phyloP scores from a whole-genome alignment of 2,329 filamentous ascomycete genomes.

The Herpotrichia juniperi region DNA sequence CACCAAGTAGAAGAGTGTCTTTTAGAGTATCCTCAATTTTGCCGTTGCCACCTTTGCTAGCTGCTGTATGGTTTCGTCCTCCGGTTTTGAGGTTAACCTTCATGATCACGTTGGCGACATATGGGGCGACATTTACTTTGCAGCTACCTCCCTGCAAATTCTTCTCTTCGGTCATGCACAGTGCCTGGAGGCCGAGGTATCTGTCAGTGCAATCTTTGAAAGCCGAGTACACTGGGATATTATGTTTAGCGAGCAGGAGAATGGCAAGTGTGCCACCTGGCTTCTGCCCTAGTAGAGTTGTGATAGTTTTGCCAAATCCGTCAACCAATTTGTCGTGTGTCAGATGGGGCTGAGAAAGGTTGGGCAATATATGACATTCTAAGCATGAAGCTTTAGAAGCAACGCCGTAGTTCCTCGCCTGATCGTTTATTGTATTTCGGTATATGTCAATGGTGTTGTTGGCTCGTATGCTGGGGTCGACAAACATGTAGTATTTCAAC shows the following conservation, averaged over 20 bases:
- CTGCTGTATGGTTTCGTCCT: constrained; percentile 26
- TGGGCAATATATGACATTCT: background rate
- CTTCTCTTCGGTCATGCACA: constrained; percentile 12
- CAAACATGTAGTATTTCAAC: background rate
- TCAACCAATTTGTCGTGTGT: background rate
- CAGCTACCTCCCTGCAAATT: background rate
- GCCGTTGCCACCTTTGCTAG: background rate
- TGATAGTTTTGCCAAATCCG: background rate
- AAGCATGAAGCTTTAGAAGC: background rate
- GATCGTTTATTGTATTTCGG: background rate
- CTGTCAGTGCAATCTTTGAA: constrained; percentile 25
- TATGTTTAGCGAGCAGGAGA: background rate
- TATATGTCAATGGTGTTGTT: background rate
- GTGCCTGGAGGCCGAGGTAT: constrained; percentile 17
- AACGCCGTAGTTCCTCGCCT: background rate
- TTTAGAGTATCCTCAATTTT: background rate
- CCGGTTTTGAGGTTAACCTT: constrained; percentile 37
- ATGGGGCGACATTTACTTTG: constrained; percentile 5
- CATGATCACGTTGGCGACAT: constrained; percentile 39
- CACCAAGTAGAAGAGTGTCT: constrained; percentile 48
- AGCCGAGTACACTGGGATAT: constrained; percentile 3
- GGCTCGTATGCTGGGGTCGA: background rate
- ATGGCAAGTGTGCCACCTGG: constrained; percentile 4
- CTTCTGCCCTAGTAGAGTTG: background rate
- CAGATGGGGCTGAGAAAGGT: background rate